Conservation (phyloP, 2,329 filamentous ascomycete species). For the Monosporascus cannonballus region DNA sequence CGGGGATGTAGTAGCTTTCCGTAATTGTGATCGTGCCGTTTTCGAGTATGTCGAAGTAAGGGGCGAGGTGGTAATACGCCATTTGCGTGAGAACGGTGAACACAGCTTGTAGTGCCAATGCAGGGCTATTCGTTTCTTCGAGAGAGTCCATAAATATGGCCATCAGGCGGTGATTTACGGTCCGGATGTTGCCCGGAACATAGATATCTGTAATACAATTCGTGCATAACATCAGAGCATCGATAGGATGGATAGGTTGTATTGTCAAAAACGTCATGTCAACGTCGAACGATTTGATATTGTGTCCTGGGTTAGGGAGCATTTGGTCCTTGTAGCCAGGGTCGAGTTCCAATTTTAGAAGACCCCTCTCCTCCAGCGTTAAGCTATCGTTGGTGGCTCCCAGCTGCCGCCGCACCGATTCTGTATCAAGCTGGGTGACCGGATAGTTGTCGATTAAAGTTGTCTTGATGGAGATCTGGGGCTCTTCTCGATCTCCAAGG, state of each 20-base stretch:
- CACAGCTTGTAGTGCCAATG: background rate
- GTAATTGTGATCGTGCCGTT: background rate
- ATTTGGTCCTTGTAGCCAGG: background rate
- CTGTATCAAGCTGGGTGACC: background rate
- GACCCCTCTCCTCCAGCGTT: background rate
- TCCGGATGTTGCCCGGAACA: too few species aligned
- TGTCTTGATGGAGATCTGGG: background rate
- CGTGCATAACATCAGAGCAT: too few species aligned
- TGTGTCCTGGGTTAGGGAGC: too few species aligned
- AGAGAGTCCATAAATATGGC: background rate
- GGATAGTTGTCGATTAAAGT: background rate
- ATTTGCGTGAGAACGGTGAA: background rate
- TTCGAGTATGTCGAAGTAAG: background rate
- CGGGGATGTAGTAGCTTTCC: background rate
- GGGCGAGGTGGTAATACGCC: background rate
- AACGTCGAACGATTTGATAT: too few species aligned
- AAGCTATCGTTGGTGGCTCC: background rate
- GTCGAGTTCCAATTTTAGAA: background rate
- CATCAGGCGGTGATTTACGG: too few species aligned
- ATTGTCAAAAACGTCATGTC: too few species aligned
- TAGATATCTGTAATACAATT: too few species aligned
- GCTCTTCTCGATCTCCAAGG: background rate
- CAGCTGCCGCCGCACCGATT: background rate
- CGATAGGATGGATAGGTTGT: too few species aligned
- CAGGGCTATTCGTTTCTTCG: background rate